Base-by-base conservation (phyloP, 225 moss, liverwort and hornwort species). In the Straminergon stramineum region DNA sequence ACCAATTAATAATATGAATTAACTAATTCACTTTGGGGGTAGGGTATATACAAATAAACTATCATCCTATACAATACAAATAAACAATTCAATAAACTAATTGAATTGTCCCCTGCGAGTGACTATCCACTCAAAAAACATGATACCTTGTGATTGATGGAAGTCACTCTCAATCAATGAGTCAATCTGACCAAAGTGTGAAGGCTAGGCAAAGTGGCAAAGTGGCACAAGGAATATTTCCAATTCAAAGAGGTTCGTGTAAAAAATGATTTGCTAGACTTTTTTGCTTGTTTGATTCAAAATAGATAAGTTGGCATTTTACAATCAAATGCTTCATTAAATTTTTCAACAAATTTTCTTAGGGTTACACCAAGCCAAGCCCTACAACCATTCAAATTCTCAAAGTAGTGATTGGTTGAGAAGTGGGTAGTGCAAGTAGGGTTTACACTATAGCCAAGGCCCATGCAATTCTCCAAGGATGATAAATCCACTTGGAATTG, bases 401-500 rank as follows among this genome's bases (percentile, higher is more conserved):
- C 3, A 74, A 45, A 45, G 16, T 43, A 45, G 28, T 43, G 10
- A 10, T 74, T 43, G 45, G 9, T 43, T 2, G 0, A 45, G 2
- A 43, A 45, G 28, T 27, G 3, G 43, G 3, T 28, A 73, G 43
- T 74, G 3, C 17, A 45, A 43, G 28, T 74, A 28, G 3, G 17
- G 0, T 41, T 71, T 41, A 70, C 2, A 41, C 15, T 71, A 41
- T 41, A 5, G 15, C 5, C 15, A 71, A 71, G 8, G 23, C 13
- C 71, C 5, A 27, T 15, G n/a, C 1, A 3, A 15, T 39, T 5
- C 3, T 71, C 2, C 3, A 26, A 26, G 4, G 26, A 15, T 26
- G 27, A 41, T 1, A 22, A 9, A 71, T 41, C 5, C 15, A 45
- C 6, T 28, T 28, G 10, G 6, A 45, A 28, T 28, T 0, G 0